phyloP scores from a whole-genome alignment of 352 stramenopile species.

The Nothophytophthora sp. region DNA sequence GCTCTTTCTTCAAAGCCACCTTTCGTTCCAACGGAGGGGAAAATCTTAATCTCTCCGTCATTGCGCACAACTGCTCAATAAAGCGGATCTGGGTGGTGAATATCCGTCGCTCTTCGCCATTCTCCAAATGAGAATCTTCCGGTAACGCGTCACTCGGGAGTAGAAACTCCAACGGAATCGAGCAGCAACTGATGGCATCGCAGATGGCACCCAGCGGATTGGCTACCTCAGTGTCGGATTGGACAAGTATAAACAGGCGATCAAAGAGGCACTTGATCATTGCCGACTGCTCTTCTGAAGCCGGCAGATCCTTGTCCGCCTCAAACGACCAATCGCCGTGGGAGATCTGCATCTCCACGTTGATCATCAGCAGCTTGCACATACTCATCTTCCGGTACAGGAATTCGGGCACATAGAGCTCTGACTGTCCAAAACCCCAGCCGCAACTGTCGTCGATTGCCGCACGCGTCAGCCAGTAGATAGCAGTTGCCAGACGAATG shows the following conservation, averaged over 20 bases:
- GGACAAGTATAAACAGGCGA: conserved; percentile 54
- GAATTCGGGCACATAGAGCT: conserved; percentile 74
- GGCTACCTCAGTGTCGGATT: conserved; percentile 26
- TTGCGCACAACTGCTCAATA: conserved; percentile 68
- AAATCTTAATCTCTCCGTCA: conserved; percentile 76
- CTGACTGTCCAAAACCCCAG: conserved; percentile 79
- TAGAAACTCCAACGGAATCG: conserved; percentile 51
- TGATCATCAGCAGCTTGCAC: conserved; percentile 83
- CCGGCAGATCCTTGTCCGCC: conserved; percentile 64
- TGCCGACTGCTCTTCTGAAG: conserved; percentile 50
- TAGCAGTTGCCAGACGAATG: conserved; percentile 72
- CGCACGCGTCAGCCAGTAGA: conserved; percentile 82
- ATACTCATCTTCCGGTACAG: conserved; percentile 79
- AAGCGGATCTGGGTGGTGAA: conserved; percentile 77
- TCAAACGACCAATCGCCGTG: conserved; percentile 61
- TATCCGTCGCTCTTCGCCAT: conserved; percentile 37
- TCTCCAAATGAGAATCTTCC: conserved; percentile 30
- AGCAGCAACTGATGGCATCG: conserved; percentile 45
- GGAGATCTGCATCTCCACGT: conserved; percentile 82
- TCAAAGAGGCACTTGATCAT: conserved; percentile 74
- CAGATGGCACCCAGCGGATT: conserved; percentile 59
- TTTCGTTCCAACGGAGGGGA: conserved; percentile 59
- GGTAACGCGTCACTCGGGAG: conserved; percentile 31
- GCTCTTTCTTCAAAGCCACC: conserved; percentile 50
- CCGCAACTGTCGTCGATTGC: conserved; percentile 81